A percentile compares a stretch with the other conserved stretches of the same genome.
Evolutionary conservation across 352 stramenopile species (phyloP).

Genomic region (Nothophytophthora sp.): DNA sequence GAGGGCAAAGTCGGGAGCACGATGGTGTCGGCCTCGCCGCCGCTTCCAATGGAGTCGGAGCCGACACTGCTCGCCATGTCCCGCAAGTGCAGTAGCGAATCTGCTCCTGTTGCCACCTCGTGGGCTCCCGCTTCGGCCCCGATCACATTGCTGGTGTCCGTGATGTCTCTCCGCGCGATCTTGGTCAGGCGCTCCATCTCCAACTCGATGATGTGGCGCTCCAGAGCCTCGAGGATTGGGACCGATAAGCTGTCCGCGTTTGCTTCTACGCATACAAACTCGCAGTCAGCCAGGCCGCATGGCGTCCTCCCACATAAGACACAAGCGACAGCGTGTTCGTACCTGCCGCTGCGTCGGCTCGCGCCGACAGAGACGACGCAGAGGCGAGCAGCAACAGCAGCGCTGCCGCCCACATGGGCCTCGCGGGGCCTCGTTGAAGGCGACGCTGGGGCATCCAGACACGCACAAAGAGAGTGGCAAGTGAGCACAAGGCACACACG

Average conservation of each 20-base stretch:
- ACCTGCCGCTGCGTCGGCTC: conserved; percentile 6
- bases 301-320: no score
- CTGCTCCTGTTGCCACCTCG: neutral
- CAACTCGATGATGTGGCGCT: conserved; percentile 21
- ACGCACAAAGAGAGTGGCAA: conserved; percentile 4
- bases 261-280: conserved; percentile 19
- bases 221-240: conserved; percentile 12
- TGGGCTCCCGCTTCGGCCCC: conserved; percentile 7
- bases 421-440: conserved; percentile 24
- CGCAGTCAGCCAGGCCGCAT: no score
- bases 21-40: conserved; percentile 12
- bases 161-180: conserved; percentile 17
- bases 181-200: conserved; percentile 21
- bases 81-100: conserved; percentile 12
- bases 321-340: no score
- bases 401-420: conserved; percentile 12
- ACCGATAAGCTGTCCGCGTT: conserved; percentile 9
- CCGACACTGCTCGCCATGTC: conserved; percentile 9
- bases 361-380: conserved; percentile 10
- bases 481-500: conserved; percentile 5
- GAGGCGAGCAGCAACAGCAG: conserved; percentile 27
- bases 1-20: conserved; percentile 16
- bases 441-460: conserved; percentile 14
- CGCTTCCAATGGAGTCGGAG: conserved; percentile 14
- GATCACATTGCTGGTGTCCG: no score